These are phyloP conservation scores for Nitzschia sp. DNA, from an alignment of 108 stramenopile species.

Conservation along the genomic window DNA sequence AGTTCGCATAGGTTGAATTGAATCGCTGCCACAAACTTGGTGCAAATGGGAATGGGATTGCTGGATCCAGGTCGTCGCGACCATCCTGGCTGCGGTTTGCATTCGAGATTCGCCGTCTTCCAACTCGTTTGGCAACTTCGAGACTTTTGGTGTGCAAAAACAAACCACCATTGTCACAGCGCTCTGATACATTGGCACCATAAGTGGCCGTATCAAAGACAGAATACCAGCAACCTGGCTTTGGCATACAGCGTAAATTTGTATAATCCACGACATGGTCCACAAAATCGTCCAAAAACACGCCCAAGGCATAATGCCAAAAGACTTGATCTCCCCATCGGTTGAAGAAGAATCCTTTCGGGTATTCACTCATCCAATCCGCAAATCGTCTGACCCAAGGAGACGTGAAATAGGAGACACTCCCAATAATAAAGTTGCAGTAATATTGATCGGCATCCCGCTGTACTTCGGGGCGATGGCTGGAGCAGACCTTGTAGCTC, in stretches of 20 bases:
- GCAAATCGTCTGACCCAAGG: not conserved
- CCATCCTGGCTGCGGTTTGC: too few species aligned
- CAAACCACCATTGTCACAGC: conserved; percentile 4
- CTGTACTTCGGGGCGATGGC: not conserved
- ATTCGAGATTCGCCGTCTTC: not conserved
- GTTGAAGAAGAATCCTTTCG: conserved; percentile 14
- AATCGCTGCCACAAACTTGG: too few species aligned
- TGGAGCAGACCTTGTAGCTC: not conserved
- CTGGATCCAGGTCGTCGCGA: too few species aligned
- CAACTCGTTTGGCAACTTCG: not conserved
- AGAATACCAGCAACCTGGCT: conserved; percentile 13
- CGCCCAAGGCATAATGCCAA: conserved; percentile 22
- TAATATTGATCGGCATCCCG: conserved; percentile 16
- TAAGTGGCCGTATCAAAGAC: not conserved
- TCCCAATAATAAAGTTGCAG: conserved; percentile 14
- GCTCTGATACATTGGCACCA: not conserved
- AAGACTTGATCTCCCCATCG: conserved; percentile 26
- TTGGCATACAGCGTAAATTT: conserved; percentile 11
- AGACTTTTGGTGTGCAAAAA: conserved; percentile 16
- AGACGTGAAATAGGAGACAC: not conserved
- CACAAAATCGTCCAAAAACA: conserved; percentile 8
- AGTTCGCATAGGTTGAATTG: too few species aligned
- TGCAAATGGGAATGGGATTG: too few species aligned
- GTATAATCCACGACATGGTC: conserved; percentile 17
- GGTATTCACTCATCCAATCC: not conserved